phyloP scores from a whole-genome alignment of 179 eudicot species.

The Drosera spatulata region DNA sequence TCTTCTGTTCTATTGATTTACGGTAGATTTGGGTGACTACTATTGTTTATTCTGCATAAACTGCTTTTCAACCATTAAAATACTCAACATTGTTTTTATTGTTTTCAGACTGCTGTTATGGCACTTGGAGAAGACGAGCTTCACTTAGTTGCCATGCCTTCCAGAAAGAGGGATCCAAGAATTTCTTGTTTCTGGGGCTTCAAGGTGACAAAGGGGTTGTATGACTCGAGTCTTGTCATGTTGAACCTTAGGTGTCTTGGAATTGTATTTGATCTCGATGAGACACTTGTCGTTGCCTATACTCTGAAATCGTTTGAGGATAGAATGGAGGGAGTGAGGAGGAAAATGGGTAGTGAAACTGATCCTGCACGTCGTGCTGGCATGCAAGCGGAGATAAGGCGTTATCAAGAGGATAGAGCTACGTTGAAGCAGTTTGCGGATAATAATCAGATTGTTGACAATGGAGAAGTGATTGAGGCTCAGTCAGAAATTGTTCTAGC shows the following conservation, averaged over 20 bases:
- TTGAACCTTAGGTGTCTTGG: conserved; percentile 95
- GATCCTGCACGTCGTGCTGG: conserved; percentile 76
- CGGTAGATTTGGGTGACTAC: too few species aligned
- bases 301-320: conserved; percentile 96
- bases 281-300: conserved; percentile 85
- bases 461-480: conserved; percentile 67
- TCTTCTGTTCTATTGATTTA: not conserved
- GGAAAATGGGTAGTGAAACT: conserved; percentile 58
- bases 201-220: conserved; percentile 44
- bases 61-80: too few species aligned
- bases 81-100: not conserved
- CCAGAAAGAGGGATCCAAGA: conserved; percentile 41
- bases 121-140: conserved; percentile 61
- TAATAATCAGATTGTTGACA: conserved; percentile 81
- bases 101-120: conserved; percentile 78
- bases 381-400: conserved; percentile 79
- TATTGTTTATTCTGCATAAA: too few species aligned
- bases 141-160: conserved; percentile 90
- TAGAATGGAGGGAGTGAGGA: conserved; percentile 74
- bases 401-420: conserved; percentile 84
- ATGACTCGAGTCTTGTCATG: conserved; percentile 79
- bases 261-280: conserved; percentile 96
- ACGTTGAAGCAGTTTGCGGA: conserved; percentile 95
- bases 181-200: conserved; percentile 86
- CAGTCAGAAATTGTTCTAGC: conserved; percentile 87